These are phyloP conservation scores for Baorangia bicolor DNA, from an alignment of 768 basidiomycete genomes.

Conservation along the genomic window DNA sequence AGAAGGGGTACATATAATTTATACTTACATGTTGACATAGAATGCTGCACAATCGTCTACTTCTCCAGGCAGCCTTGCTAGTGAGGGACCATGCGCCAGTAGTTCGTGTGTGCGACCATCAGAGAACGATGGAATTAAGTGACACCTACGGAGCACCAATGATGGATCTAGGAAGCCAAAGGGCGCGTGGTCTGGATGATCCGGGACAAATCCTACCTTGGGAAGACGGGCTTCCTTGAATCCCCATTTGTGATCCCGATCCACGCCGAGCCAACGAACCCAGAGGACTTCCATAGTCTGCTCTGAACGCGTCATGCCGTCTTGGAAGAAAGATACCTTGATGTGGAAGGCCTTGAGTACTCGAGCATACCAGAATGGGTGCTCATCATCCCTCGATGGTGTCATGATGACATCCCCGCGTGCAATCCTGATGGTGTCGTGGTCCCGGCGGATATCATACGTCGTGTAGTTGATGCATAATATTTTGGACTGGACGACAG, in stretches of 20 bases:
- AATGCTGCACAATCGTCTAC: no score
- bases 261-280: neutral
- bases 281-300: neutral
- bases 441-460: no score
- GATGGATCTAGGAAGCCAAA: conserved; percentile 1
- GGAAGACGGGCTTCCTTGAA: neutral
- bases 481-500: no score
- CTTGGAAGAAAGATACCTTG: neutral
- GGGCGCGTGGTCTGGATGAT: neutral
- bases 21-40: no score
- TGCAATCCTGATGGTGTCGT: no score
- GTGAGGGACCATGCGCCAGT: no score
- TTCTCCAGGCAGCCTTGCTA: no score
- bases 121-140: neutral
- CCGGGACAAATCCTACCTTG: neutral
- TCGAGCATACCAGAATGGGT: no score
- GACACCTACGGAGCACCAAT: neutral
- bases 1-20: no score
- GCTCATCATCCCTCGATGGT: no score
- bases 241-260: neutral
- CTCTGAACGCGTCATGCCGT: neutral
- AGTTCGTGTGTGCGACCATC: neutral
- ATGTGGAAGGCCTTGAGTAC: neutral
- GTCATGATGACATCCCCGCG: no score
- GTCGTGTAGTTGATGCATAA: no score